These are phyloP conservation scores for Neofusicoccum sp. DNA, from an alignment of 2,329 filamentous ascomycete genomes.

Conservation along the genomic window DNA sequence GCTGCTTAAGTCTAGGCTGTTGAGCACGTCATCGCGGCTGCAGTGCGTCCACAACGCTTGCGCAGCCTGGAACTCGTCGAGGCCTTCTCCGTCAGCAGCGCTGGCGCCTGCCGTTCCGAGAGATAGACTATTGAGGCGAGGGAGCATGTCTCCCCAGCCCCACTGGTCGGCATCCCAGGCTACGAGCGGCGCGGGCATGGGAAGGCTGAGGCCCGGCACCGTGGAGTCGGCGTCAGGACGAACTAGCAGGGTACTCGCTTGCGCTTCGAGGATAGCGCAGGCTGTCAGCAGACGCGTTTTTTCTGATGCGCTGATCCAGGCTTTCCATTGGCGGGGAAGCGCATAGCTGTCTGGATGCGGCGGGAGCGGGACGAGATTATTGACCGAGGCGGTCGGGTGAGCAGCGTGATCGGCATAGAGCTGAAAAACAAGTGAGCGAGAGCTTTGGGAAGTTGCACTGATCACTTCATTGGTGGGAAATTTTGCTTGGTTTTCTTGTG, in stretches of 20 bases:
- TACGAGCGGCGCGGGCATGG: constrained; percentile 34
- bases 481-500: background rate
- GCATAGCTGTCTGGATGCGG: constrained; percentile 23
- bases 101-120: constrained; percentile 19
- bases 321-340: constrained; percentile 30
- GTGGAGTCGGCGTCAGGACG: constrained; percentile 7
- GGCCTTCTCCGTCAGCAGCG: background rate
- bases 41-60: background rate
- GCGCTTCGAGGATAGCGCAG: constrained; percentile 44
- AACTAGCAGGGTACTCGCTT: constrained; percentile 22
- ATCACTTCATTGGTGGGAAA: background rate
- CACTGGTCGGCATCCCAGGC: constrained; percentile 38
- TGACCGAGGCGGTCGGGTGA: constrained; percentile 9
- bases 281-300: constrained; percentile 40
- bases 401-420: constrained; percentile 2
- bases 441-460: background rate
- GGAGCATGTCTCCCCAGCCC: constrained; percentile 5
- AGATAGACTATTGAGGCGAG: constrained; percentile 6
- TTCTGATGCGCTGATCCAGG: constrained; percentile 33
- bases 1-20: background rate
- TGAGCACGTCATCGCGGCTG: background rate
- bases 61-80: constrained; percentile 7
- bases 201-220: constrained; percentile 33
- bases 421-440: constrained; percentile 1
- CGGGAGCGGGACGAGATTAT: constrained; percentile 8